Conservation (phyloP, 768 basidiomycete species). For the Xerocomellus dryophilus region DNA sequence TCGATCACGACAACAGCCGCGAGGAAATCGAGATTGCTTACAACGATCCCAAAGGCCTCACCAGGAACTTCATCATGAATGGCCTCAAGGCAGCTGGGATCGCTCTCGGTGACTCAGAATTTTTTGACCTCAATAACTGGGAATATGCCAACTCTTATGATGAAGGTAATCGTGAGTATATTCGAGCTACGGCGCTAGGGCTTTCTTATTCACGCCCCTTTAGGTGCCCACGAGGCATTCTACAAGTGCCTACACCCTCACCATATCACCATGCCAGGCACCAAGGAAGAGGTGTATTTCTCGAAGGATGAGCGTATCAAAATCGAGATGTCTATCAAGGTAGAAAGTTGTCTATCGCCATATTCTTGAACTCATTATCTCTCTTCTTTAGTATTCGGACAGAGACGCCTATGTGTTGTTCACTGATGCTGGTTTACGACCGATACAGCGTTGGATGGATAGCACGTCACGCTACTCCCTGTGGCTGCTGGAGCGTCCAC, state of each 20-base stretch:
- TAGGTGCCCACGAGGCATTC: constrained; percentile 84
- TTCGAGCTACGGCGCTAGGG: neutral
- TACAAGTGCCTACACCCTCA: constrained; percentile 67
- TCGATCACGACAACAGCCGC: constrained; percentile 79
- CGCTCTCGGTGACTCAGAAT: constrained; percentile 59
- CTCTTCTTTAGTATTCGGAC: constrained; percentile 65
- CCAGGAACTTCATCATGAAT: constrained; percentile 81
- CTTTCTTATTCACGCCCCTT: neutral
- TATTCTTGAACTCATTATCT: neutral
- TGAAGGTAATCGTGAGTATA: constrained; percentile 44
- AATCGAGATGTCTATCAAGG: constrained; percentile 89
- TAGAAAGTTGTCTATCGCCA: constrained; percentile 29
- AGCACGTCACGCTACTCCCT: constrained; percentile 68
- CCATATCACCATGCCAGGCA: constrained; percentile 49
- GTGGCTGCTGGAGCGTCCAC: constrained; percentile 88
- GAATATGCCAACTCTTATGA: constrained; percentile 66
- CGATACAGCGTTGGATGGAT: constrained; percentile 85
- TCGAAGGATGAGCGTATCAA: constrained; percentile 71
- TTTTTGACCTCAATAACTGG: constrained; percentile 72
- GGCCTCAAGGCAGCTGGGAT: constrained; percentile 69
- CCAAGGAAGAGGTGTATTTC: constrained; percentile 49
- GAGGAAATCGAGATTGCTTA: constrained; percentile 80
- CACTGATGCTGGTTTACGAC: constrained; percentile 68
- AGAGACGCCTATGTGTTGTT: constrained; percentile 70
- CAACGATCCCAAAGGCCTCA: constrained; percentile 74